These are phyloP conservation scores for Exophiala sp. DNA, from an alignment of 2,329 filamentous ascomycete species.

Conservation along the genomic window DNA sequence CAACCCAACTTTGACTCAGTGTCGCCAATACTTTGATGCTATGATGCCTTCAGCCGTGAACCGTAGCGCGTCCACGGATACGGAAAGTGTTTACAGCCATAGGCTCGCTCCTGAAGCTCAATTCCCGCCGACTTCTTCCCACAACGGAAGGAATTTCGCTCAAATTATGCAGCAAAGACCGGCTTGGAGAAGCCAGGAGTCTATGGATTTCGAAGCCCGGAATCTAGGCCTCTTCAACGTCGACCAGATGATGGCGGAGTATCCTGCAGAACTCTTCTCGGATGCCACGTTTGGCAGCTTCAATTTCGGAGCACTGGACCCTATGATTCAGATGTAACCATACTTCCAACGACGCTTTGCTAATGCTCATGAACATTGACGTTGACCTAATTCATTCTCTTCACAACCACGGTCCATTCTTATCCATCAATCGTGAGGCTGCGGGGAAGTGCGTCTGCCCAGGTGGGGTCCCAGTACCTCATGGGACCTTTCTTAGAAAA, in stretches of 20 bases:
- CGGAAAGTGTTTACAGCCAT: neutral
- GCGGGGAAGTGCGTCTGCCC: too few species aligned
- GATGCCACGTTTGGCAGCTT: slow-evolving; percentile 2
- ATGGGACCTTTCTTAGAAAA: too few species aligned
- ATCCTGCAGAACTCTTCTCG: neutral
- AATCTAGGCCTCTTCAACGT: neutral
- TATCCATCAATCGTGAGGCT: too few species aligned
- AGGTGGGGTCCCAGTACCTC: too few species aligned
- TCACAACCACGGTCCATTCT: too few species aligned
- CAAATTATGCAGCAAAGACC: neutral
- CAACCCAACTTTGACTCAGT: slow-evolving; percentile 3
- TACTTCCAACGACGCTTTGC: too few species aligned
- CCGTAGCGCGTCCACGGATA: neutral
- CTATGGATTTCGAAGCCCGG: neutral
- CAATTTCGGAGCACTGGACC: slow-evolving; percentile 7
- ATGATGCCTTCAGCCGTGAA: neutral
- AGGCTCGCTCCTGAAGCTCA: neutral
- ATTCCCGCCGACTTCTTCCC: neutral
- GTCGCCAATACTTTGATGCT: slow-evolving; percentile 1
- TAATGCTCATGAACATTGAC: too few species aligned
- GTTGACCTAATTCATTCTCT: too few species aligned
- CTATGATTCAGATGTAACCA: slow-evolving; percentile 1
- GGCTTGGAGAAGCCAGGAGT: neutral
- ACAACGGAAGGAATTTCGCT: neutral
- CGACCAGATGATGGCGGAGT: slow-evolving; percentile 2